These are phyloP conservation scores for Syncephalastrum racemosum DNA, from an alignment of 371 early-diverging fungal species.

Conservation along the genomic window DNA sequence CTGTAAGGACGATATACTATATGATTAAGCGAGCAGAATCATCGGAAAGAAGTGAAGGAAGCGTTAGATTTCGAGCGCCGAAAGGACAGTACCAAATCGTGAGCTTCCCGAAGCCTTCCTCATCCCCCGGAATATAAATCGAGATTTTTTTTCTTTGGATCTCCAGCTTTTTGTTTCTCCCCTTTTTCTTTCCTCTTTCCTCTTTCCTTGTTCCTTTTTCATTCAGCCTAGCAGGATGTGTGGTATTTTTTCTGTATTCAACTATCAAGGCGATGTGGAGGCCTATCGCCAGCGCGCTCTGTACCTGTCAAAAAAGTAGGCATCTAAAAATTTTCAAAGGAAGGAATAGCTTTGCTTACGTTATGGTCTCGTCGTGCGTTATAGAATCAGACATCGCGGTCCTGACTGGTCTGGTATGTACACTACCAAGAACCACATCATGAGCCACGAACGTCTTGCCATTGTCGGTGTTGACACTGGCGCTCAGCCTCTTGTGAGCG, in stretches of 20 bases:
- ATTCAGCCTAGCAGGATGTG: constrained; percentile 65
- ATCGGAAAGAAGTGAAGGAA: no score
- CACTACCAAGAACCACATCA: constrained; percentile 75
- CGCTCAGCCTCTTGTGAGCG: constrained; percentile 93
- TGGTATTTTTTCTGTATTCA: constrained; percentile 93
- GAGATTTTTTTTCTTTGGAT: background rate
- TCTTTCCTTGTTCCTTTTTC: background rate
- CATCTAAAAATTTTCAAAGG: constrained; percentile 12
- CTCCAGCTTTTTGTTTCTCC: background rate
- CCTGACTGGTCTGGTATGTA: constrained; percentile 96
- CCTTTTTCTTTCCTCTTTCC: constrained; percentile 6
- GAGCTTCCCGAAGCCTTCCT: no score
- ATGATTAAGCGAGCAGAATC: no score
- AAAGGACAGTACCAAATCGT: no score
- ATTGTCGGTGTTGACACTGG: constrained; percentile 96
- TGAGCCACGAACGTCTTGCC: constrained; percentile 96
- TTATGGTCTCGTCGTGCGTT: background rate
- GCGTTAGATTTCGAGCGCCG: no score
- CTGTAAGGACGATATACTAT: no score
- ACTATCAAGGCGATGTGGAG: constrained; percentile 77
- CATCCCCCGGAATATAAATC: background rate
- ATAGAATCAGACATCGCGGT: constrained; percentile 88
- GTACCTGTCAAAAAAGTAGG: constrained; percentile 85
- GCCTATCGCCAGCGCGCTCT: constrained; percentile 83
- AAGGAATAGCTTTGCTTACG: background rate